phyloP scores from a whole-genome alignment of 257 asterid genomes.

The Anisodus acutangulus region DNA sequence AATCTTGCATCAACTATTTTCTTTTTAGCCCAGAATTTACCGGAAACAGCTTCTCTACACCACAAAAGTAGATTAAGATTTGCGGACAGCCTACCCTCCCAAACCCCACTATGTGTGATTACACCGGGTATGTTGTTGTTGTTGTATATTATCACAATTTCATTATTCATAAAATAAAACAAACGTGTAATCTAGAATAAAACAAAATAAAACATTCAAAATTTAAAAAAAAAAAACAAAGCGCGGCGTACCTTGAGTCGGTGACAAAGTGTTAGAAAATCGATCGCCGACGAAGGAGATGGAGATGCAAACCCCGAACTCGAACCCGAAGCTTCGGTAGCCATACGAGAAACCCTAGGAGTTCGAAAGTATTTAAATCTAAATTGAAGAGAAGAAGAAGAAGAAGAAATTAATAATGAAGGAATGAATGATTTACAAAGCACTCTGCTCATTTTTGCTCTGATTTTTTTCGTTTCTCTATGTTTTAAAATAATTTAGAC shows the following conservation, averaged over 20 bases:
- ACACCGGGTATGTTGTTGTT: too few relatives aligned
- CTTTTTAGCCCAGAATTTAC: too few relatives aligned
- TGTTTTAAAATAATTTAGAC: constrained; percentile 2
- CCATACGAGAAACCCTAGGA: constrained; percentile 56
- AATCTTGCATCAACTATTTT: too few relatives aligned
- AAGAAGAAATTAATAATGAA: constrained; percentile 19
- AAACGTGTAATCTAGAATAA: neutral
- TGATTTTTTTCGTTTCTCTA: neutral
- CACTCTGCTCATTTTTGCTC: constrained; percentile 25
- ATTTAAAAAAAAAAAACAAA: too few relatives aligned
- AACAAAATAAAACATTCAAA: neutral
- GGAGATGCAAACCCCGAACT: constrained; percentile 47
- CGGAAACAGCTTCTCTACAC: too few relatives aligned
- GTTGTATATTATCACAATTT: neutral
- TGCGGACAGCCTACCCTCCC: too few relatives aligned
- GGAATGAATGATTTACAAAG: constrained; percentile 30
- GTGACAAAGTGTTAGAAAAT: constrained; percentile 91
- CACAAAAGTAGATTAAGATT: too few relatives aligned
- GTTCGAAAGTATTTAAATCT: constrained; percentile 39
- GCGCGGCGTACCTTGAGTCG: constrained; percentile 69
- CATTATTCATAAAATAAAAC: neutral
- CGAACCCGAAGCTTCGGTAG: constrained; percentile 44
- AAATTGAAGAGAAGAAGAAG: constrained; percentile 38
- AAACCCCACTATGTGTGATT: too few relatives aligned
- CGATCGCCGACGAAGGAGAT: constrained; percentile 78